These are phyloP conservation scores for Hibiscus syriacus DNA, from an alignment of 345 rosid genomes.

Conservation along the genomic window DNA sequence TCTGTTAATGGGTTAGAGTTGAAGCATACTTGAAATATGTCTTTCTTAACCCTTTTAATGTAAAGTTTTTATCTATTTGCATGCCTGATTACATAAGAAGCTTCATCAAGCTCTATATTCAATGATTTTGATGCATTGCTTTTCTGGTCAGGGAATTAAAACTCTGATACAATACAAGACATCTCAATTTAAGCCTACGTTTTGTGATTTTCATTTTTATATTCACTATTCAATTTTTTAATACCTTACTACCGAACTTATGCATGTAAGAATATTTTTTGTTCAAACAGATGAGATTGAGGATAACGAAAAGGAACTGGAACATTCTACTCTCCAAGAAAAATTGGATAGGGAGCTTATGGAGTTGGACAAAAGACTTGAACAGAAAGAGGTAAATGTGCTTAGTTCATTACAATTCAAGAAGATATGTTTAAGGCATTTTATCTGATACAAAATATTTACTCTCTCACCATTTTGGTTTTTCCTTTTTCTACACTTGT, in stretches of 20 bases:
- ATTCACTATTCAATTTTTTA: conserved; percentile 3
- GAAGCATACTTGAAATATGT: no score
- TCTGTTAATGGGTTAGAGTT: no score
- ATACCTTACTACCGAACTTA: background rate
- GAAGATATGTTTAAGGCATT: no score
- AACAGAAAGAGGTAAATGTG: background rate
- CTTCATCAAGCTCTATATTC: background rate
- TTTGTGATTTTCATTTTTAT: background rate
- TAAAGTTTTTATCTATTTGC: no score
- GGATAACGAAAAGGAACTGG: no score
- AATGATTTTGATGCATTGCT: conserved; percentile 1
- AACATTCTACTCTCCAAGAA: conserved; percentile 39
- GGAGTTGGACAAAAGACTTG: no score
- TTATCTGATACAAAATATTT: background rate
- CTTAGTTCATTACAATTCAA: no score
- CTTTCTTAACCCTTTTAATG: no score
- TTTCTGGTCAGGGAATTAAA: background rate
- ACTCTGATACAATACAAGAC: background rate
- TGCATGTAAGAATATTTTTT: background rate
- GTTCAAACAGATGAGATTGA: conserved; percentile 45
- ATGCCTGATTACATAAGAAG: background rate
- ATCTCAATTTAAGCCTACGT: background rate
- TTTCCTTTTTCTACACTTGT: background rate
- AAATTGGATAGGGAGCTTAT: conserved; percentile 32
- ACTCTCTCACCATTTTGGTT: background rate